Evolutionary conservation across 2,329 filamentous ascomycete genomes (phyloP).

Genomic region (Exserohilum turcica): DNA sequence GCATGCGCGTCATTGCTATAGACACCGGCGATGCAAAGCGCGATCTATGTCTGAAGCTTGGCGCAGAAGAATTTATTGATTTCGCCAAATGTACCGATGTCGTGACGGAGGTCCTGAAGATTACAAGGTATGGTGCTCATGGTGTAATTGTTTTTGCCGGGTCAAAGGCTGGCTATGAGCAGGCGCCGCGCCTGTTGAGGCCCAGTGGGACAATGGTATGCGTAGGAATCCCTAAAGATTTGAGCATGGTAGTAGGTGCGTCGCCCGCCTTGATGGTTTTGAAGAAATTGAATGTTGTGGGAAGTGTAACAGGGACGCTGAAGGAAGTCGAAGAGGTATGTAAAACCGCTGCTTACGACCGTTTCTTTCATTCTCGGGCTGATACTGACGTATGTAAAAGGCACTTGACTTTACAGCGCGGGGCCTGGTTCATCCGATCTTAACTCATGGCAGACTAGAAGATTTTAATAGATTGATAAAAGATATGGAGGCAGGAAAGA

Average conservation of each 20-base stretch:
- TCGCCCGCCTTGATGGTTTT: slow-evolving; percentile 47
- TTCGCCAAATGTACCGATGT: slow-evolving; percentile 68
- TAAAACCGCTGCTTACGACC: neutral
- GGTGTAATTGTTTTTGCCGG: slow-evolving; percentile 79
- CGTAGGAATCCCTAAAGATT: slow-evolving; percentile 35
- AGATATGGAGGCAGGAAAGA: slow-evolving; percentile 48
- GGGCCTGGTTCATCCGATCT: slow-evolving; percentile 49
- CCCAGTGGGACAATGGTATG: slow-evolving; percentile 38
- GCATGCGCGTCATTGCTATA: slow-evolving; percentile 61
- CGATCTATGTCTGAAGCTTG: slow-evolving; percentile 54
- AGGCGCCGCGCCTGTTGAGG: slow-evolving; percentile 33
- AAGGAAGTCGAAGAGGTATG: slow-evolving; percentile 51
- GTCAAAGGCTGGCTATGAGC: slow-evolving; percentile 45
- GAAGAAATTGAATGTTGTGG: slow-evolving; percentile 52
- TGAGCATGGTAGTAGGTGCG: slow-evolving; percentile 24
- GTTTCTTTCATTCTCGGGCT: too few relatives aligned
- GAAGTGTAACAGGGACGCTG: slow-evolving; percentile 50
- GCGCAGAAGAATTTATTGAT: slow-evolving; percentile 63
- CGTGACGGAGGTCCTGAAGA: slow-evolving; percentile 50
- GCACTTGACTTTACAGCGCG: slow-evolving; percentile 53
- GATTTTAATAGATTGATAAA: slow-evolving; percentile 50
- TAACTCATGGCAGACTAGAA: slow-evolving; percentile 47
- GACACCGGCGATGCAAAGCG: slow-evolving; percentile 58
- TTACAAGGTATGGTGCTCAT: slow-evolving; percentile 69
- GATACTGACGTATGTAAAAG: slow-evolving; percentile 18